Evolutionary conservation across 768 basidiomycete species (phyloP), one percentile per base, ranked within the genome.

Genomic region (Dioszegia aurantiaca): DNA sequence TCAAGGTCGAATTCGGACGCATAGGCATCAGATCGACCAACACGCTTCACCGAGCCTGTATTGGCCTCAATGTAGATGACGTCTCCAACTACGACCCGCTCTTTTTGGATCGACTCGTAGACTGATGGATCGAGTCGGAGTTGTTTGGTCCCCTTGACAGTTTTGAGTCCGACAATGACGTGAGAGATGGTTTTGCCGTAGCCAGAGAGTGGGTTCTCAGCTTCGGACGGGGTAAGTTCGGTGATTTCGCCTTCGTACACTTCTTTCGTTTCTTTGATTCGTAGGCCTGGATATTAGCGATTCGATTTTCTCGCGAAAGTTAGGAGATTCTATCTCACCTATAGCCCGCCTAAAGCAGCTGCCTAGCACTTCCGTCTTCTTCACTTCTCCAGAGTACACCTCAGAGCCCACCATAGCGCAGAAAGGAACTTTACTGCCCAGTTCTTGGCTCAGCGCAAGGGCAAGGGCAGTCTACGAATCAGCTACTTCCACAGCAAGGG

Each of bases 181-280:
- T 97, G 93, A n/a, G 91, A 91, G 52, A 98, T 89, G 1, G 94
- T 97, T 80, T 98, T 99, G 61, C 95, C 95, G 76, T 97, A 98
- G 40, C 94, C 93, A 54, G 88, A 91, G 43, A 98, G 82, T 26
- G 95, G 95, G 78, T 98, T 98, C 77, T 98, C 94, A 14, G 94
- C 84, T 79, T 98, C 95, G 21, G 90, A 85, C 2, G 95, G 95
- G 3, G 94, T 95, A 60, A 98, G 79, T 72, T 98, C 94, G 9
- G 94, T 98, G 17, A 99, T 89, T 78, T 99, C 94, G 59, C 95
- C 94, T 77, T 98, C 94, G 77, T 93, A 98, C 6, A 98, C 92
- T 72, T 95, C 91, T 75, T 99, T 98, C 5, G 93, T 97, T 78
- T 98, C 95, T 78, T 98, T 98, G 81, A 98, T 95, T 75, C 94